Base-by-base conservation (phyloP, 495 filamentous ascomycete species). In the Annulohypoxylon moriforme region DNA sequence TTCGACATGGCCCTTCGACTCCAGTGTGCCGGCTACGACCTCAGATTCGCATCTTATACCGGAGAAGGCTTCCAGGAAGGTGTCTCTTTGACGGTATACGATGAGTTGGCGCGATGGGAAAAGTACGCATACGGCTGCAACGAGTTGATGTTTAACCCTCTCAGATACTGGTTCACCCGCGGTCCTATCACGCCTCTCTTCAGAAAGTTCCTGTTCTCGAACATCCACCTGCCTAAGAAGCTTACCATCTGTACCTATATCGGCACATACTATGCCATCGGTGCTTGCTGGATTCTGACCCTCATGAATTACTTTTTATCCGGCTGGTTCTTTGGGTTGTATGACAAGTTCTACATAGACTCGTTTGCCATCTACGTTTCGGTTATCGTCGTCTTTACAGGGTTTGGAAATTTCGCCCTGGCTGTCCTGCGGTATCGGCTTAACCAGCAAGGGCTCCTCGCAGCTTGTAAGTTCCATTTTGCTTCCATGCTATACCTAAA, bases 51-150 rank as follows among this genome's bases (percentile, higher is more conserved):
- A 16, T 82, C 88, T 14, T 93, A 90, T 77, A 84, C 85, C 13
- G 86, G 86, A 40, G 82, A 88, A 7, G 91, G 88, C 16, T 93
- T 91, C 81, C 90, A 92, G 67, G 90, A 93, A 76, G 90, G 90
- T 57, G 90, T 93, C 50, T 92, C 90, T 18, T 81, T 93, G 22
- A 93, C 90, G 10, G 90, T 93, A 14, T 93, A 92, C 77, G 90
- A 93, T 76, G 90, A 93, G 77, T 79, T 93, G 8, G 85, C 88
- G 0, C 88, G 90, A 38, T 93, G 90, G 90, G 90, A 93, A 74
- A 93, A 93, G 73, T 93, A 93, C 76, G 90, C 91, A 0, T 93
- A 90, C 67, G 90, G 91, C 1, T 92, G 91, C 75, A 91, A 88
- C 77, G 90, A 93, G 77, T 77, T 92, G 53, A 73, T 92, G 64